phyloP scores from a whole-genome alignment of 768 basidiomycete species.

The Pleurotus pulmonarius region DNA sequence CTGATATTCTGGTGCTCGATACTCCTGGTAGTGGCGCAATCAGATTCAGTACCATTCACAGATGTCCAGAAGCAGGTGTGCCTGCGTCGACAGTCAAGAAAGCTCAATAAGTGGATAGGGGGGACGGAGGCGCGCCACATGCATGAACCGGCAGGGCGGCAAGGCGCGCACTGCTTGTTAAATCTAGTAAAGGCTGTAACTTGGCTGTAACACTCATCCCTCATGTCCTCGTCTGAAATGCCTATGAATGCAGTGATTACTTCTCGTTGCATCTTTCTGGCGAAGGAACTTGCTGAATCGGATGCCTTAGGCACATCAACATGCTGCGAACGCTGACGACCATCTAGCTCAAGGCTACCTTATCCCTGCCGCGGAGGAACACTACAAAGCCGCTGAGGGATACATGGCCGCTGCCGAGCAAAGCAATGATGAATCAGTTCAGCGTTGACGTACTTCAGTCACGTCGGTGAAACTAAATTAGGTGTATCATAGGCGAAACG shows the following conservation, averaged over 20 bases:
- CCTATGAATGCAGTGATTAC: constrained; percentile 49
- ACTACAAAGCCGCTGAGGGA: constrained; percentile 71
- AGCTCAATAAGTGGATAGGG: no score
- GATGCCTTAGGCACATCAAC: constrained; percentile 66
- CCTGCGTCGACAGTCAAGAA: no score
- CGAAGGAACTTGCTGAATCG: constrained; percentile 9
- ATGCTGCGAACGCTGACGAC: constrained; percentile 79
- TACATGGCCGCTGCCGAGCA: constrained; percentile 72
- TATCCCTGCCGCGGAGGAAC: constrained; percentile 70
- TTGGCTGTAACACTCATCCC: not conserved
- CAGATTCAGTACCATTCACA: not conserved
- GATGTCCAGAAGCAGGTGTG: not conserved
- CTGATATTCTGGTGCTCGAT: not conserved
- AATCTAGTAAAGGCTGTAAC: not conserved
- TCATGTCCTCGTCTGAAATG: constrained; percentile 35
- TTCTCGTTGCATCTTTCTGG: not conserved
- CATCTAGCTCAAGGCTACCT: constrained; percentile 61
- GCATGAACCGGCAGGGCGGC: no score
- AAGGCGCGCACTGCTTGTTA: no score
- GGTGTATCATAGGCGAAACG: constrained; percentile 60
- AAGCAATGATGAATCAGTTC: constrained; percentile 69
- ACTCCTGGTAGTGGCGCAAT: no score
- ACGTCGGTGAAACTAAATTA: constrained; percentile 6
- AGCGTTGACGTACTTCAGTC: constrained; percentile 15
- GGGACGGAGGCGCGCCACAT: no score